Conservation (phyloP, 2,329 filamentous ascomycete species). For the Xylaria sp. region DNA sequence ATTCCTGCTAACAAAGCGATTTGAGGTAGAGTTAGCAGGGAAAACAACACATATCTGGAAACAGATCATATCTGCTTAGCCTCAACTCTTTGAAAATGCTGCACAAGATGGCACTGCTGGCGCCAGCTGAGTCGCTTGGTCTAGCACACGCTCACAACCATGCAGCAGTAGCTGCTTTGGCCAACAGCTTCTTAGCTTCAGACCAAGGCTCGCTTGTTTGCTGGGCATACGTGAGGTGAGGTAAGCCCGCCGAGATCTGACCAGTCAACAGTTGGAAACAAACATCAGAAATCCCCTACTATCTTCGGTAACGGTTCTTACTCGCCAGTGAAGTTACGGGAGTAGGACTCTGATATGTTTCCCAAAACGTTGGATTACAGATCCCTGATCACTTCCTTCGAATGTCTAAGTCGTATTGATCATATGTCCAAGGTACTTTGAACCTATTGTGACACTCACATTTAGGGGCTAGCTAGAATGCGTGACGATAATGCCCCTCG, state of each 20-base stretch:
- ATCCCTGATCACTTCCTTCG: neutral
- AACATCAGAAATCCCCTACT: neutral
- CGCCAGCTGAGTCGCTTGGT: neutral
- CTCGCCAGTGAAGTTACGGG: neutral
- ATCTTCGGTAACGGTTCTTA: neutral
- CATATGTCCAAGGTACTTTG: constrained; percentile 1
- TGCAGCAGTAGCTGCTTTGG: constrained; percentile 6
- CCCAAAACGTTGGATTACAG: neutral
- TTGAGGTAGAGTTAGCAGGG: neutral
- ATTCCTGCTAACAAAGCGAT: too few species aligned
- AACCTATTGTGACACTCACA: neutral
- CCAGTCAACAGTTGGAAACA: constrained; percentile 7
- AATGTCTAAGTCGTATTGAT: neutral
- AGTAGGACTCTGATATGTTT: constrained; percentile 5
- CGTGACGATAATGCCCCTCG: constrained; percentile 23
- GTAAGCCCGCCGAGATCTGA: constrained; percentile 10
- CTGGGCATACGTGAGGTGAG: constrained; percentile 3
- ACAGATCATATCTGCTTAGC: neutral
- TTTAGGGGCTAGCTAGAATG: neutral
- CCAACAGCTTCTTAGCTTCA: neutral
- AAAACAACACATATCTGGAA: neutral
- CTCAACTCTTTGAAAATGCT: neutral
- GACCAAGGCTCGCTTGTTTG: neutral
- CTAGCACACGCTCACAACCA: constrained; percentile 10
- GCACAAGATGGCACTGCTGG: neutral